Evolutionary conservation across 116 monocot species (phyloP).

Genomic region (Iris pallida): DNA sequence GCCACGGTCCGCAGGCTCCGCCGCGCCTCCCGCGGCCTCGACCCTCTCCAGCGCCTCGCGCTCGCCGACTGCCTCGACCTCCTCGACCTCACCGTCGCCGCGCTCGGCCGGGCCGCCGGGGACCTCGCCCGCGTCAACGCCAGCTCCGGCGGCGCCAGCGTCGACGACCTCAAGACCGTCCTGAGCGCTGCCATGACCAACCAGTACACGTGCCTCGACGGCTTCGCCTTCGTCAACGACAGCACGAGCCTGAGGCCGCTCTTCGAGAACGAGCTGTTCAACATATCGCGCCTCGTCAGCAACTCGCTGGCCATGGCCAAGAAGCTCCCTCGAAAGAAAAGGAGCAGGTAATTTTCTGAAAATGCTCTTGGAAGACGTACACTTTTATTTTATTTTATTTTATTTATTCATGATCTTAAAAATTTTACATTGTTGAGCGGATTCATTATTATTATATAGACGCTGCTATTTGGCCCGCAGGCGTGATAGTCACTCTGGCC

Average conservation of each 20-base stretch:
- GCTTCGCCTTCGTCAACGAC: constrained; percentile 37
- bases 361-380: too few relatives aligned
- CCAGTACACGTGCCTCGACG: constrained; percentile 86
- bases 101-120: constrained; percentile 1
- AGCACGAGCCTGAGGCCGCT: constrained; percentile 21
- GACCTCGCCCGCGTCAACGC: constrained; percentile 2
- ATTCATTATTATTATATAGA: too few relatives aligned
- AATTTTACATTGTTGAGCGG: too few relatives aligned
- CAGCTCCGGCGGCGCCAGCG: neutral
- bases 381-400: too few relatives aligned
- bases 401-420: too few relatives aligned
- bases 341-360: neutral
- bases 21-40: neutral
- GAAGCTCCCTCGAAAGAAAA: constrained; percentile 26
- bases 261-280: constrained; percentile 30
- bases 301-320: constrained; percentile 73
- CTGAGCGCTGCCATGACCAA: constrained; percentile 46
- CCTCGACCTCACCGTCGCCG: constrained; percentile 11
- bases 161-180: constrained; percentile 13
- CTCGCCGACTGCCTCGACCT: constrained; percentile 22
- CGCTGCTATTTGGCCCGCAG: too few relatives aligned
- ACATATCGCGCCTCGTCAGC: constrained; percentile 54
- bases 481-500: too few relatives aligned
- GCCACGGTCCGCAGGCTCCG: neutral
- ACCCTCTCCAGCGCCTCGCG: constrained; percentile 9